Base-by-base conservation (phyloP, 2,329 filamentous ascomycete species). In the Fusarium scirpi region DNA sequence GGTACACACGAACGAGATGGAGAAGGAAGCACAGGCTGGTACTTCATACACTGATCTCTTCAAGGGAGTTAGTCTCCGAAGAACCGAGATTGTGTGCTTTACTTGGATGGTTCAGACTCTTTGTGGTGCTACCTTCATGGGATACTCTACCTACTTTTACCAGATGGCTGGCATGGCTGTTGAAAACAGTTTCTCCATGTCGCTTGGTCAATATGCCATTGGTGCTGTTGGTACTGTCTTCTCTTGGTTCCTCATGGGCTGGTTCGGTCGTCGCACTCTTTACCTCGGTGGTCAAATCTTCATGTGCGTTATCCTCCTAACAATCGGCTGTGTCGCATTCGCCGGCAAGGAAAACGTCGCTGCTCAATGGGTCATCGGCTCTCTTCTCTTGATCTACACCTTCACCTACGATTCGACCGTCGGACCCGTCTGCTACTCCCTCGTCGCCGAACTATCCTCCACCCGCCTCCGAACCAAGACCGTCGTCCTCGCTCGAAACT, bases 381-480 rank as follows among this genome's bases (percentile, higher is more conserved):
- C 82, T 4, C 76, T 88, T 58, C 78, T 81, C 3, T 69, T 81
- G 24, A 76, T 83, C 64, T 85, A 84, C 76, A 83, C 82, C 22
- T 81, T 84, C 30, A 79, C 82, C 51, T 82, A 82, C 57, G 76
- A 82, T 62, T 74, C 73, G 41, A 81, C 80, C 8, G 78, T 82
- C 27, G 80, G 80, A 1, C 80, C 67, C 40, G 93, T 97, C 27
- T 94, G 92, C 81, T 97, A 96, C 81, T 95, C 93, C 0, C 86
- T 97, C 34, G 94, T 97, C 7, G 88, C 84, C 2, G 84, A 85
- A 72, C 66, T 85, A 5, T 79, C 80, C 1, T 83, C 82, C 0
- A 84, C 82, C 6, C 83, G 83, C 41, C 79, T 85, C 22, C 79
- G 83, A 47, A 83, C 81, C 49, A 83, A 85, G 74, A 82, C 83